Evolutionary conservation across 2,329 filamentous ascomycete species (phyloP), one percentile per base, ranked within the genome.

Genomic region (Tolypocladium cylindrosporum): DNA sequence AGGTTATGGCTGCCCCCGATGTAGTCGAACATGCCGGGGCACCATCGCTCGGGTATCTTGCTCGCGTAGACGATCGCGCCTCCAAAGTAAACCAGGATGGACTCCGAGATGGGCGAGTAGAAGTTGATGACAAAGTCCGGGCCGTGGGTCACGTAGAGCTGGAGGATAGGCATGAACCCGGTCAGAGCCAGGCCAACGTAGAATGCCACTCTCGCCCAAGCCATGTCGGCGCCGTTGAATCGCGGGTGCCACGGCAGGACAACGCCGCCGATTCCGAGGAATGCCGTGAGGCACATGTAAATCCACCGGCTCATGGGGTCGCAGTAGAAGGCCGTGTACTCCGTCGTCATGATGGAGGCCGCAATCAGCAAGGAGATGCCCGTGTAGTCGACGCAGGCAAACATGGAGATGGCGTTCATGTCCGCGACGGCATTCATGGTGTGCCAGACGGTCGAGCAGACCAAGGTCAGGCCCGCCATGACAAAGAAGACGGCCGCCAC

Each of bases 291-390:
- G 48, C 81, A 73, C 78, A 99, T 94, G 74, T 97, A 99, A 14
- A 83, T 79, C 82, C 88, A 94, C 57, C 92, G 88, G 64, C 89
- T 92, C 53, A 89, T 67, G 3, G 94, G 92, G 68, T 99, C 94
- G 76, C 94, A 97, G 77, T 99, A 99, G 74, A 99, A 99, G 31
- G 93, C 94, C 0, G 94, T 97, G 76, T 97, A 99, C 72, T 99
- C 94, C 41, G 91, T 96, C 2, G 94, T 97, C 83, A 97, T 91
- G 75, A 99, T 99, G 58, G 90, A 96, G 11, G 94, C 91, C 2
- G 94, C 91, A 56, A 99, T 94, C 34, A 99, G 83, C 55, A 99
- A 79, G 1, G 92, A 96, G 64, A 99, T 99, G 57, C 94, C 94
- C 0, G 94, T 97, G 75, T 99, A 99, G 73, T 99, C 94, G 59